Evolutionary conservation across 257 asterid genomes (phyloP).

Genomic region (Coffea eugenioides): DNA sequence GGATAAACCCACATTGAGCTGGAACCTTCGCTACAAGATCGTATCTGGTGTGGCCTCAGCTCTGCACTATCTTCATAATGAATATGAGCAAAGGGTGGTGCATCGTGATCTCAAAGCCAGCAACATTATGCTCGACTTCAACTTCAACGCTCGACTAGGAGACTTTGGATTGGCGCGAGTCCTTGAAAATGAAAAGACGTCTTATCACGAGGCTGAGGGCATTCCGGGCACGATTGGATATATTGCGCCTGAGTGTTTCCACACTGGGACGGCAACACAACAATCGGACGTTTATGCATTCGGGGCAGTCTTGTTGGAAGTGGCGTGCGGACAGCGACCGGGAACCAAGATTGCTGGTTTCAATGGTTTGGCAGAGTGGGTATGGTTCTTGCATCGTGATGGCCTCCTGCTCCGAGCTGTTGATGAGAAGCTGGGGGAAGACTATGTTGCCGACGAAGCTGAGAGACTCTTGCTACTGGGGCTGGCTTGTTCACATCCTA

Average conservation of each 20-base stretch:
- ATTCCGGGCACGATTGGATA: slow-evolving; percentile 81
- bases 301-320: slow-evolving; percentile 72
- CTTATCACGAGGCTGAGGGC: slow-evolving; percentile 81
- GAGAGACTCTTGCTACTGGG: slow-evolving; percentile 63
- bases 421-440: slow-evolving; percentile 49
- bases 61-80: slow-evolving; percentile 83
- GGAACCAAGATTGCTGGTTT: slow-evolving; percentile 59
- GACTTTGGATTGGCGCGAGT: slow-evolving; percentile 96
- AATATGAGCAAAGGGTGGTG: slow-evolving; percentile 73
- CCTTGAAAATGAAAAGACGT: slow-evolving; percentile 71
- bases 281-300: slow-evolving; percentile 83
- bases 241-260: slow-evolving; percentile 94
- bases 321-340: slow-evolving; percentile 70
- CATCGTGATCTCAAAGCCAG: slow-evolving; percentile 91
- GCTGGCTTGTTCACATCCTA: slow-evolving; percentile 77
- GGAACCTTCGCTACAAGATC: slow-evolving; percentile 66
- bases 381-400: slow-evolving; percentile 74
- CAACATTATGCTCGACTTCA: slow-evolving; percentile 84
- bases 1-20: slow-evolving; percentile 39
- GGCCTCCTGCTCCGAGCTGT: slow-evolving; percentile 66
- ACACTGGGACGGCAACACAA: slow-evolving; percentile 78
- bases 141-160: slow-evolving; percentile 80
- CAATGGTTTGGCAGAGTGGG: slow-evolving; percentile 71
- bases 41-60: slow-evolving; percentile 77
- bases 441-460: slow-evolving; percentile 62